These are phyloP conservation scores for Sicyos edulis DNA, from an alignment of 306 rosid genomes.

Conservation along the genomic window DNA sequence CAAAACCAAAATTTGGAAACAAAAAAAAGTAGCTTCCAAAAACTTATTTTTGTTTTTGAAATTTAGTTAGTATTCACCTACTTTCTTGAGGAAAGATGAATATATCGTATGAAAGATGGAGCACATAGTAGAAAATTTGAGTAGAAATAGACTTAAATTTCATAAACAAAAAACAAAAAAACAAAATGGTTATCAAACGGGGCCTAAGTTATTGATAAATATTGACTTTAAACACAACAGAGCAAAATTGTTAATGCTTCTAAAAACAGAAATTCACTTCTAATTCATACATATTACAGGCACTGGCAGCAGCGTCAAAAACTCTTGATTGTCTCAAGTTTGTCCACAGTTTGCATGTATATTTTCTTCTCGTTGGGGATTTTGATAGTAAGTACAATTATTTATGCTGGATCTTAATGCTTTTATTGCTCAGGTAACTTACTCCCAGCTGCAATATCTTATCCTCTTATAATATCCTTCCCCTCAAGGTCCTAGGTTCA, in stretches of 20 bases:
- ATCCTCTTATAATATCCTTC: background rate
- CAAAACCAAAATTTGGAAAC: no score
- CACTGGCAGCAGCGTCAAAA: constrained; percentile 94
- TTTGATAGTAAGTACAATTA: constrained; percentile 57
- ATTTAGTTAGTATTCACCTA: no score
- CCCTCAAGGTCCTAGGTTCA: no score
- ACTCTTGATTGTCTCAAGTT: constrained; percentile 80
- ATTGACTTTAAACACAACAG: background rate
- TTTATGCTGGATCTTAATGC: constrained; percentile 23
- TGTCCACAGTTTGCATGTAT: constrained; percentile 83
- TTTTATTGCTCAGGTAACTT: background rate
- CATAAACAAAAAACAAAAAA: no score
- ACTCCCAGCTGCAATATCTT: background rate
- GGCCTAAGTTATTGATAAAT: no score
- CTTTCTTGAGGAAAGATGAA: no score
- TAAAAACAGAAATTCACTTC: background rate
- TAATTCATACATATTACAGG: constrained; percentile 38
- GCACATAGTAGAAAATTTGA: no score
- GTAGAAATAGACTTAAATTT: no score
- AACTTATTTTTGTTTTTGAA: no score
- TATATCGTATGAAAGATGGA: no score
- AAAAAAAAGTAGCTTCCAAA: no score
- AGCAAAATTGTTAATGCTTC: constrained; percentile 1
- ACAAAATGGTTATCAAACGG: no score
- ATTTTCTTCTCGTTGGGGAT: constrained; percentile 86